Evolutionary conservation across 257 asterid species (phyloP).

Genomic region (Ballota nigra): DNA sequence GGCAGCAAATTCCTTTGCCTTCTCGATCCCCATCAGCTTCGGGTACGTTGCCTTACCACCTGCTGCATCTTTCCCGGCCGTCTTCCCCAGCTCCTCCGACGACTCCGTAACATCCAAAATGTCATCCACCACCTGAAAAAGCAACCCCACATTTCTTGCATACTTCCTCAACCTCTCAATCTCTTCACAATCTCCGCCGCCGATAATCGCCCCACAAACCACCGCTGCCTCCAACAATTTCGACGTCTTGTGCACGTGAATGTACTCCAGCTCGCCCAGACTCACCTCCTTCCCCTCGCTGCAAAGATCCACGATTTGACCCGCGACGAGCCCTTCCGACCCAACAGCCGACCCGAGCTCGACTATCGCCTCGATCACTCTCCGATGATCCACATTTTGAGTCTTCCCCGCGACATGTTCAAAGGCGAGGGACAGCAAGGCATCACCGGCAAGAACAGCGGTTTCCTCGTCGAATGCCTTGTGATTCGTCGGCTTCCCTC

Average conservation of each 20-base stretch:
- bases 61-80: constrained; percentile 65
- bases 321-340: constrained; percentile 62
- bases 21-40: constrained; percentile 58
- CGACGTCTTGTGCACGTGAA: constrained; percentile 67
- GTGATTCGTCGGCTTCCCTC: constrained; percentile 67
- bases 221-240: constrained; percentile 73
- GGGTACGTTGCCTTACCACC: constrained; percentile 64
- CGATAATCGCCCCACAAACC: constrained; percentile 69
- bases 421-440: constrained; percentile 60
- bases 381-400: constrained; percentile 21
- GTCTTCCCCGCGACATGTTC: constrained; percentile 51
- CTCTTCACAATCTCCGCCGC: constrained; percentile 49
- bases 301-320: constrained; percentile 53
- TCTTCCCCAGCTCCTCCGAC: constrained; percentile 56
- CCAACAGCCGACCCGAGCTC: constrained; percentile 63
- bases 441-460: constrained; percentile 69
- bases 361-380: constrained; percentile 43
- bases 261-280: constrained; percentile 49
- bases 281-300: constrained; percentile 55
- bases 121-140: constrained; percentile 82
- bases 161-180: constrained; percentile 59
- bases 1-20: constrained; percentile 45
- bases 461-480: constrained; percentile 60
- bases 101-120: constrained; percentile 61
- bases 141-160: constrained; percentile 53